phyloP scores from a whole-genome alignment of 2,329 filamentous ascomycete genomes.

The Rhinocladiella similis region DNA sequence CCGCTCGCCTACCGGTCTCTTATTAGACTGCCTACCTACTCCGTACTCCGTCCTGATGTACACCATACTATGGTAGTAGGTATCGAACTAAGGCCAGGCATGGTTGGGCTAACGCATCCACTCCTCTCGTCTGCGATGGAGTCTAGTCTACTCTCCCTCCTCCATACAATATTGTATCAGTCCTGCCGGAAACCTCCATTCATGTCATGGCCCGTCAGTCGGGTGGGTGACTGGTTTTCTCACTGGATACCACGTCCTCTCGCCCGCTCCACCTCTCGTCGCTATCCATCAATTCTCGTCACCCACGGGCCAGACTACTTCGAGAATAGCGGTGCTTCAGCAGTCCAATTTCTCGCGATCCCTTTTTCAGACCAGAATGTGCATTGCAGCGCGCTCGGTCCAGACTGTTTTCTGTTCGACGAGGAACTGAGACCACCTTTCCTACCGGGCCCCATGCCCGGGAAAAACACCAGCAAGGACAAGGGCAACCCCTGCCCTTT shows the following conservation, averaged over 20 bases:
- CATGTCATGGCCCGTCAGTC: constrained; percentile 1
- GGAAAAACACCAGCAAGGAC: too few species aligned
- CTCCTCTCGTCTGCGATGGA: neutral
- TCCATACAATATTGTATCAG: too few species aligned
- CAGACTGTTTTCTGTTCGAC: constrained; percentile 15
- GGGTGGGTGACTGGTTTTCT: constrained; percentile 10
- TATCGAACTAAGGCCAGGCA: neutral
- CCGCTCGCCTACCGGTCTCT: neutral
- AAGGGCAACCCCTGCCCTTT: neutral
- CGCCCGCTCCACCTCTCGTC: neutral
- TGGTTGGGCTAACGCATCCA: too few species aligned
- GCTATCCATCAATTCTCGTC: constrained; percentile 5
- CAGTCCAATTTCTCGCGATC: constrained; percentile 25
- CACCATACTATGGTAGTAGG: too few species aligned
- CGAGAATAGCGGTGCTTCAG: constrained; percentile 19
- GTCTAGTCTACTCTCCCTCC: neutral
- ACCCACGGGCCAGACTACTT: constrained; percentile 11
- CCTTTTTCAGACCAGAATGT: constrained; percentile 21
- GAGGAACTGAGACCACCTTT: constrained; percentile 17
- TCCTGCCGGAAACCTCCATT: constrained; percentile 2
- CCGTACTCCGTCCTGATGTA: neutral
- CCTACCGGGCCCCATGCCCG: constrained; percentile 13
- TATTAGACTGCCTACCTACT: neutral
- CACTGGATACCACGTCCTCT: neutral
- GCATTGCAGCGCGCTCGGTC: constrained; percentile 18